Base-by-base conservation (phyloP, 768 basidiomycete species). In the Amanita polypyramis region DNA sequence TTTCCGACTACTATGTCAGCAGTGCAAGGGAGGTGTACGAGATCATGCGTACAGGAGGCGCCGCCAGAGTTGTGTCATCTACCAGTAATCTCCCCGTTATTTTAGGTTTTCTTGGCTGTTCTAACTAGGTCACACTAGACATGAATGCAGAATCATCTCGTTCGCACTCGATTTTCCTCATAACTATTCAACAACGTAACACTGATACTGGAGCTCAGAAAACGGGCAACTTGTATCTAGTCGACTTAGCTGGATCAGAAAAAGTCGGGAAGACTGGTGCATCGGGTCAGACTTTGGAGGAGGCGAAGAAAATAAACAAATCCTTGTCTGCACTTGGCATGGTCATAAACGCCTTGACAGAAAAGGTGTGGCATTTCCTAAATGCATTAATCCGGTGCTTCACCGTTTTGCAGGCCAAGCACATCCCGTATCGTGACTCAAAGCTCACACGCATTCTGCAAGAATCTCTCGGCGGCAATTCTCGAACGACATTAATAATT, bases 251-350 rank as follows among this genome's bases (percentile, higher is more conserved):
- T 48, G 96, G 96, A 57, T 96, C 92, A 17, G 96, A 99, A 67
- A 99, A 99, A 68, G 94, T 99, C 49, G 95, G 95, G 41, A 99
- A 99, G 74, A 99, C 96, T 35, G 96, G 96, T 15, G 96, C 96
- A 43, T 97, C 94, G 2, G 96, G 96, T 1, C 97, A 99, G 64
- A 99, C 96, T 20, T 70, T 99, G 6, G 96, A 99, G 65, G 96
- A 99, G 67, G 96, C 96, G 11, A 99, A 99, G 81, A 99, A 99
- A 76, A 99, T 99, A 70, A 99, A 99, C 72, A 99, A 99, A 67
- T 92, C 88, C 23, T 70, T 99, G 21, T 95, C 92, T 14, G 96
- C 96, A 9, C 77, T 99, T 53, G 96, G 96, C 32, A 98, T 98
- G 93, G 96, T 99, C 59, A 99, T 99, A 61, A 99, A 99, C 57